phyloP scores from a whole-genome alignment of 2,329 filamentous ascomycete species.

The Eutypella sp. region DNA sequence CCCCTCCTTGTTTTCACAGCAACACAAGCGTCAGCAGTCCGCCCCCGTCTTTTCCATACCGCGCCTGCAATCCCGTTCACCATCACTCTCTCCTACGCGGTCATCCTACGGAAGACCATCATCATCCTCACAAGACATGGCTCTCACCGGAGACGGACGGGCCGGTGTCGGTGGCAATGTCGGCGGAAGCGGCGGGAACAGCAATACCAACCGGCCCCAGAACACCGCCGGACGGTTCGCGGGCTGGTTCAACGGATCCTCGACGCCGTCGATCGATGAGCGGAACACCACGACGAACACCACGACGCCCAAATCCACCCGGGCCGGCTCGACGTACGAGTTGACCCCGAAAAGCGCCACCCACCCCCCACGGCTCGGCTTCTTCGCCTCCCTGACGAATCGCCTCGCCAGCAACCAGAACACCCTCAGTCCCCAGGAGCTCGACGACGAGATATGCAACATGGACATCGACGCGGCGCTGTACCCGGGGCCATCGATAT shows the following conservation, averaged over 20 bases:
- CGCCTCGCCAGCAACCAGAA: conserved; percentile 27
- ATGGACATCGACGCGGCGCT: conserved; percentile 52
- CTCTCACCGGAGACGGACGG: conserved; percentile 37
- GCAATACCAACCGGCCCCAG: too few species aligned
- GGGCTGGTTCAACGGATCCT: conserved; percentile 28
- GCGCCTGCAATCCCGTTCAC: conserved; percentile 5
- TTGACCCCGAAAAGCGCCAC: conserved; percentile 32
- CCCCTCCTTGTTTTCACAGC: conserved; percentile 2
- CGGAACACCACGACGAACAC: conserved; percentile 24
- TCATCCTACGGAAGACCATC: conserved; percentile 4
- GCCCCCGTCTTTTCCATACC: conserved; percentile 13
- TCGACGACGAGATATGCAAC: conserved; percentile 49
- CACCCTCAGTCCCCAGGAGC: conserved; percentile 16
- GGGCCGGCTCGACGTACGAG: conserved; percentile 23
- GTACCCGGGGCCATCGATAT: conserved; percentile 33
- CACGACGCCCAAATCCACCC: conserved; percentile 27
- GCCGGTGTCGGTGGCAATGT: too few species aligned
- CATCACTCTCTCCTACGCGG: conserved; percentile 10
- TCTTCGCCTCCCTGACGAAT: conserved; percentile 40
- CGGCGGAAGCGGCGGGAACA: too few species aligned
- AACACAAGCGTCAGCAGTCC: conserved; percentile 25
- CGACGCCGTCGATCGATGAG: conserved; percentile 19
- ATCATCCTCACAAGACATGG: conserved; percentile 30
- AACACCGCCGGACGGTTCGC: conserved; percentile 24
- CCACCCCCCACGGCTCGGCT: conserved; percentile 37